A percentile compares a stretch with the other conserved stretches of the same genome.
These are phyloP conservation scores for Alnus rubra DNA, from an alignment of 306 rosid species.

Conservation along the genomic window DNA sequence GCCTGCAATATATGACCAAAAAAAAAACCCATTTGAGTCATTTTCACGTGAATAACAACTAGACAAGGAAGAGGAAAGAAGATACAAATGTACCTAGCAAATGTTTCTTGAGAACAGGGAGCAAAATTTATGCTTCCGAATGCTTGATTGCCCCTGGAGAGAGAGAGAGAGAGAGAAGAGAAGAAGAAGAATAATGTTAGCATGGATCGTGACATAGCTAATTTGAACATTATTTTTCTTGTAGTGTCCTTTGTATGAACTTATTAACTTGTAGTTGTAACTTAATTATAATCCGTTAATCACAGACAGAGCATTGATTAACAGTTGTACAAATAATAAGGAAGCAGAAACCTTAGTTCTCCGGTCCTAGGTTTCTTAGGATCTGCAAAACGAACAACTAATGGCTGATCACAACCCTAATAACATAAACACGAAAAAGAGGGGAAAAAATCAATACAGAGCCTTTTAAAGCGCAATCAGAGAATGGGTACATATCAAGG, in stretches of 20 bases:
- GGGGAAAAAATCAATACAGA: slow-evolving; percentile 18
- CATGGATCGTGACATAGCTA: neutral
- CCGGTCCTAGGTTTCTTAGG: slow-evolving; percentile 73
- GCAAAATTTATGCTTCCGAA: slow-evolving; percentile 37
- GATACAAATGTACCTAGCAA: slow-evolving; percentile 49
- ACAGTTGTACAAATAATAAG: slow-evolving; percentile 18
- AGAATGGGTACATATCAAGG: slow-evolving; percentile 13
- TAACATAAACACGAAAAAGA: slow-evolving; percentile 15
- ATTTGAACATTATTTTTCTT: neutral
- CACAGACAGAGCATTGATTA: slow-evolving; percentile 8
- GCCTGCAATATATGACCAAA: slow-evolving; percentile 45
- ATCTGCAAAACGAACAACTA: slow-evolving; percentile 89
- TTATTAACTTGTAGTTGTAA: neutral
- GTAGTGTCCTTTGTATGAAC: neutral
- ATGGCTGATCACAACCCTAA: slow-evolving; percentile 83
- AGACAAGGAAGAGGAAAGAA: slow-evolving; percentile 5
- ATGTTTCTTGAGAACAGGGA: slow-evolving; percentile 54
- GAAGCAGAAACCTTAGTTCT: slow-evolving; percentile 67
- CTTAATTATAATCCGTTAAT: slow-evolving; percentile 10
- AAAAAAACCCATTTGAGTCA: neutral
- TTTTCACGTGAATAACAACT: neutral
- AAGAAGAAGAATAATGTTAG: neutral
- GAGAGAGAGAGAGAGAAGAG: slow-evolving; percentile 25
- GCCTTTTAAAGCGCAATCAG: slow-evolving; percentile 28
- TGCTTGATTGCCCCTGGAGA: slow-evolving; percentile 52